Percentiles rank a stretch among this genome's conserved stretches.
Conservation (phyloP, 148 eudicot genomes). For the Fagopyrum esculentum region DNA sequence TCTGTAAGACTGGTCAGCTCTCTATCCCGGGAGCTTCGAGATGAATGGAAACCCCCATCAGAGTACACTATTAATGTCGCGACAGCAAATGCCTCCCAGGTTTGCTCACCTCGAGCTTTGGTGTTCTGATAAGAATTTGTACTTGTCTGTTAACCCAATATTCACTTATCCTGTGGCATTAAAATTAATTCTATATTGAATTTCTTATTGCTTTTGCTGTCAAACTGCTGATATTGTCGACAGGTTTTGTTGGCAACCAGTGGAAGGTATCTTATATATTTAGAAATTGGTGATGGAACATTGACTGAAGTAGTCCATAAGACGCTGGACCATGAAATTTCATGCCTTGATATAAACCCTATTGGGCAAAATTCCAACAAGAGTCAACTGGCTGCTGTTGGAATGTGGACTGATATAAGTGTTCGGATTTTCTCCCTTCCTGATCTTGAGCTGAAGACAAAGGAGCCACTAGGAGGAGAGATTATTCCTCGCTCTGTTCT, state of each 20-base stretch:
- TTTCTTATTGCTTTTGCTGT: too few species aligned
- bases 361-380: conserved; percentile 66
- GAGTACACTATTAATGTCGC: conserved; percentile 88
- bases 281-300: conserved; percentile 84
- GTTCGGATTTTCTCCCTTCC: conserved; percentile 84
- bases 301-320: conserved; percentile 64
- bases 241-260: conserved; percentile 93
- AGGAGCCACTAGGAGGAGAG: conserved; percentile 92
- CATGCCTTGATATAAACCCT: conserved; percentile 93
- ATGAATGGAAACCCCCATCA: conserved; percentile 90
- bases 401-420: conserved; percentile 99
- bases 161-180: background rate
- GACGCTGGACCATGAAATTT: conserved; percentile 81
- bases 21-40: conserved; percentile 53
- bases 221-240: too few species aligned
- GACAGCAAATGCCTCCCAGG: conserved; percentile 95
- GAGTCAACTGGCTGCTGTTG: conserved; percentile 93
- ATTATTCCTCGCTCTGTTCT: conserved; percentile 98
- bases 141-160: background rate
- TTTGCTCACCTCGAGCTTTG: conserved; percentile 15
- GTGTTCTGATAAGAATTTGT: background rate
- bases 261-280: conserved; percentile 86
- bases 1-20: conserved; percentile 89
- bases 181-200: too few species aligned
- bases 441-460: conserved; percentile 70